A percentile compares a stretch with the other conserved stretches of the same genome.
Evolutionary conservation across 2,329 filamentous ascomycete genomes (phyloP).

Genomic region (Aspergillus sp.): DNA sequence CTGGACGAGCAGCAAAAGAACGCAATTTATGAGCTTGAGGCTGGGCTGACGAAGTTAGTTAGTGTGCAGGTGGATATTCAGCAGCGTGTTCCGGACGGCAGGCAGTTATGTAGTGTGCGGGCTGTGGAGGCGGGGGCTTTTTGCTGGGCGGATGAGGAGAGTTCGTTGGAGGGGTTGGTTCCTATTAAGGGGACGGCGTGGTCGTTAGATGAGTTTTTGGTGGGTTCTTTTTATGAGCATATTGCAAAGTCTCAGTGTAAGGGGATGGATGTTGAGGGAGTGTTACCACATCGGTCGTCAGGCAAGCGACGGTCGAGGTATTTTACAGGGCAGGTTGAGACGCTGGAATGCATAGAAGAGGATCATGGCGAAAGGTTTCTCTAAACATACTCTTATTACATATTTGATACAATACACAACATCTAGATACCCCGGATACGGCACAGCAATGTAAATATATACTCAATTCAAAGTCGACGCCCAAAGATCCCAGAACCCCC

Average conservation of each 20-base stretch:
- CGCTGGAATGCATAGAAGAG: background rate
- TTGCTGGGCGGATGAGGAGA: constrained; percentile 11
- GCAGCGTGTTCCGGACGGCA: constrained; percentile 7
- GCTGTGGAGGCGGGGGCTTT: constrained; percentile 22
- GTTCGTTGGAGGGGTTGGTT: constrained; percentile 6
- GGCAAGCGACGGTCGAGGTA: background rate
- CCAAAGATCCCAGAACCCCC: constrained; percentile 42
- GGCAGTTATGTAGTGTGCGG: constrained; percentile 6
- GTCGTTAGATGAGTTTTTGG: constrained; percentile 12
- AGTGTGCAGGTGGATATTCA: constrained; percentile 17
- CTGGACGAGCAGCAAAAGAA: constrained; percentile 18
- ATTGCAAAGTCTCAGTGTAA: constrained; percentile 9
- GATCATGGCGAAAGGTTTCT: background rate
- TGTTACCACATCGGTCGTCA: background rate
- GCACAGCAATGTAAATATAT: background rate
- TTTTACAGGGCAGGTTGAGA: background rate
- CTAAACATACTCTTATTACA: background rate
- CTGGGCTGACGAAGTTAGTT: constrained; percentile 11
- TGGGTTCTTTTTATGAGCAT: constrained; percentile 11
- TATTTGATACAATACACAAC: background rate
- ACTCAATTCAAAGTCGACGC: constrained; percentile 26
- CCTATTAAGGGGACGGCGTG: constrained; percentile 7
- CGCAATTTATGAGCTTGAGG: constrained; percentile 18
- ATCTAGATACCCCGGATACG: background rate
- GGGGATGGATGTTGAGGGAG: background rate